phyloP scores from a whole-genome alignment of 2,329 filamentous ascomycete species.

The Exophiala xenobiotica region DNA sequence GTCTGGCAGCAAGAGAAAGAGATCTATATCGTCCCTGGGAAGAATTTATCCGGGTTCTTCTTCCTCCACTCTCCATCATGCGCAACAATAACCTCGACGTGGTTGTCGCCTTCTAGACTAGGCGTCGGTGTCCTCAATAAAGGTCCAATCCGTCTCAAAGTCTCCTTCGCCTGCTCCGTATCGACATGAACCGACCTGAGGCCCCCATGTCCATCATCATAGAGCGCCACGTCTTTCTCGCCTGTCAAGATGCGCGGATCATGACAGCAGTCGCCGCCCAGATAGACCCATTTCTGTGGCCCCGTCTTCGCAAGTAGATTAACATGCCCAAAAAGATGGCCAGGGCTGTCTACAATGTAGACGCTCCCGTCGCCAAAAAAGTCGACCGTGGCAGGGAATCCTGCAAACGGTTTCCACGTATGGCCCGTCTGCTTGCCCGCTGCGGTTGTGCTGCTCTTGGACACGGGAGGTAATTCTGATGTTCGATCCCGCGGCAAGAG shows the following conservation, averaged over 20 bases:
- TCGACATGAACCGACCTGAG: constrained; percentile 53
- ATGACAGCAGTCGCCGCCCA: constrained; percentile 38
- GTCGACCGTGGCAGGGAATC: constrained; percentile 46
- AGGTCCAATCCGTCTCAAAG: constrained; percentile 41
- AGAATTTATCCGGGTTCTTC: constrained; percentile 25
- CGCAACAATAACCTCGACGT: constrained; percentile 30
- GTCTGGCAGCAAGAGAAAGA: too few species aligned
- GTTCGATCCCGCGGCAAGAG: constrained; percentile 36
- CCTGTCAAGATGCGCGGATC: constrained; percentile 34
- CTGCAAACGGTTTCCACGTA: constrained; percentile 45
- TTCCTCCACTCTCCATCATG: constrained; percentile 28
- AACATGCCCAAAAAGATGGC: constrained; percentile 36
- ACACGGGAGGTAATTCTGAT: constrained; percentile 42
- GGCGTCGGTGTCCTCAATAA: constrained; percentile 21
- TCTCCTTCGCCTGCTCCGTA: constrained; percentile 45
- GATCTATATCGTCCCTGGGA: constrained; percentile 18
- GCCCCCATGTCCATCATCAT: constrained; percentile 47
- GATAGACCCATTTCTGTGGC: constrained; percentile 34
- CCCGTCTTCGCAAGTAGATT: constrained; percentile 34
- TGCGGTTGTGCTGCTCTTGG: constrained; percentile 26
- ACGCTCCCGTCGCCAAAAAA: constrained; percentile 44
- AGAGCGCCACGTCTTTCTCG: constrained; percentile 53
- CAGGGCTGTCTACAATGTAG: constrained; percentile 35
- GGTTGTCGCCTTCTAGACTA: constrained; percentile 8
- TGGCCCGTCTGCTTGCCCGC: constrained; percentile 29